Evolutionary conservation across 2,329 filamentous ascomycete species (phyloP).

Genomic region (Stagonosporopsis chrysanthemi): DNA sequence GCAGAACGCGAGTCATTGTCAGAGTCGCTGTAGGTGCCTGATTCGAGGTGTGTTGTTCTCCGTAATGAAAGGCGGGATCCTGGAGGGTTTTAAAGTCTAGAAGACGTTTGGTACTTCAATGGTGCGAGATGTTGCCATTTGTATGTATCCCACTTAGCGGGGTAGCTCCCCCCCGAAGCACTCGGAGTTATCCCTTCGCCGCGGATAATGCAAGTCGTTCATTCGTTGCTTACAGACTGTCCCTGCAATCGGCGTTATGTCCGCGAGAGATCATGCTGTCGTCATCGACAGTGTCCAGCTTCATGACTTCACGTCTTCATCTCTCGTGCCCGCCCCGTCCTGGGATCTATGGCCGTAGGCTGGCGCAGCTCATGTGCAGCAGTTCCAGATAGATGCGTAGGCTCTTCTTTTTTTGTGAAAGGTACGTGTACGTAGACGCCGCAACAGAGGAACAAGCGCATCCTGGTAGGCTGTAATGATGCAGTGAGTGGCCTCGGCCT

Average conservation of each 20-base stretch:
- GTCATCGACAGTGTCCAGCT: constrained; percentile 12
- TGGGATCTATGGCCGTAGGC: constrained; percentile 12
- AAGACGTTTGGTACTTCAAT: background rate
- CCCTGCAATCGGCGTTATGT: constrained; percentile 15
- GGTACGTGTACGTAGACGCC: constrained; percentile 16
- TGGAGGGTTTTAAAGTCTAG: background rate
- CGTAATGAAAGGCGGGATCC: background rate
- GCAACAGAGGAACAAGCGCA: constrained; percentile 20
- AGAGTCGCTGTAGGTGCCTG: background rate
- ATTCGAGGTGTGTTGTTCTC: background rate
- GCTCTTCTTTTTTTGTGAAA: constrained; percentile 11
- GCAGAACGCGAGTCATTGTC: constrained; percentile 50
- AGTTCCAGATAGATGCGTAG: constrained; percentile 14
- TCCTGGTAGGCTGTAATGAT: background rate
- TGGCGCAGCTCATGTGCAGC: constrained; percentile 15
- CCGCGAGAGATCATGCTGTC: constrained; percentile 8
- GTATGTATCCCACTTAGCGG: constrained; percentile 19
- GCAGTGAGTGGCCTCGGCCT: background rate
- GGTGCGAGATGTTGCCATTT: constrained; percentile 17
- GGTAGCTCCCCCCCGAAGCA: constrained; percentile 14
- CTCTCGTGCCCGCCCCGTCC: constrained; percentile 12
- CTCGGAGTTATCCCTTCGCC: constrained; percentile 15
- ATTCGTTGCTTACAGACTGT: constrained; percentile 18
- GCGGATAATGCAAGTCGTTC: constrained; percentile 14
- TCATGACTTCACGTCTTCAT: constrained; percentile 3